Base-by-base conservation (phyloP, 768 basidiomycete species). In the Lentinula raphanica region DNA sequence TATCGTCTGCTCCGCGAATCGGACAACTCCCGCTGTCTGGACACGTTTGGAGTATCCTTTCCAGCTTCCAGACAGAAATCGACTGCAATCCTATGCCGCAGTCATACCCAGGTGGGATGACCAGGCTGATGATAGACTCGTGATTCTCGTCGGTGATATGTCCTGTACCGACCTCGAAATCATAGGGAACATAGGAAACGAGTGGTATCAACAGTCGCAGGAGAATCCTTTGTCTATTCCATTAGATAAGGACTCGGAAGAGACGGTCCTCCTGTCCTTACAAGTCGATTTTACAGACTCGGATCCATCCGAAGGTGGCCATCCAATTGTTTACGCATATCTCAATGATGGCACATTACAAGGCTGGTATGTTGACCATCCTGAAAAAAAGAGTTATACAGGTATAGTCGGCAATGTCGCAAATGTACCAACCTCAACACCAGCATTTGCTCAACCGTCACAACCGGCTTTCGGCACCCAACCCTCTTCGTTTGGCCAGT, bases 321-420 rank as follows among this genome's bases (percentile, higher is more conserved):
- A 17, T 12, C 90, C 90, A 0, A 75, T 90, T 56, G 71, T 91
- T 69, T 91, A 84, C 67, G 85, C 82, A 2, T 92, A 89, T 68
- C 77, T 88, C 11, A 90, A 85, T 55, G 90, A 93, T 65, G 90
- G 90, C 19, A 88, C 89, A 0, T 56, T 93, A 23, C 79, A 84
- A 49, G 90, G 77, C 3, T 93, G 90, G 89, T 76, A 84, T 66
- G 65, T 88, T 21, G 80, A 88, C 36, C 82, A 87, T 65, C 72
- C 75, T 7, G 79, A 78, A 40, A 77, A 75, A 1, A 68, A 63
- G 17, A 72, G 79, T 7, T 92, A 90, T 65, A 71, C 76, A 40
- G 82, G 82, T 28, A 82, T 90, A 78, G 66, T 77, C 5, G 61
- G 58, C n/a, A 55, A 62, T 63, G 29, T 54, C n/a, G 11, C 56